phyloP scores from a whole-genome alignment of 345 rosid species.

The Durio zibethinus region DNA sequence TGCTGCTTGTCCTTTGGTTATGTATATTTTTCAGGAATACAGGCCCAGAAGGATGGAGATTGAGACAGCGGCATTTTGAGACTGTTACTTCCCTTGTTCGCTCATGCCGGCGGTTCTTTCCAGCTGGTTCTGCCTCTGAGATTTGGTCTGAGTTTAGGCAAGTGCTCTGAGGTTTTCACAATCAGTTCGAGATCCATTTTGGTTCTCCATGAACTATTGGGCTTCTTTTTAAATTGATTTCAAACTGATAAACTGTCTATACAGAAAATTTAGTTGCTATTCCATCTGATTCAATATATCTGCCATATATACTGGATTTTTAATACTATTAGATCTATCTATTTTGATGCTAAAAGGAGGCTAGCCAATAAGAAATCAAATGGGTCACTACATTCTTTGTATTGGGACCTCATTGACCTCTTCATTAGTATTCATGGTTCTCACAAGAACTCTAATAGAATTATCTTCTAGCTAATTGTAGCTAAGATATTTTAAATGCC shows the following conservation, averaged over 20 bases:
- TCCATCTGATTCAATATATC: background rate
- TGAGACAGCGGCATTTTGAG: slow-evolving; percentile 91
- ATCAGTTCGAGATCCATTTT: background rate
- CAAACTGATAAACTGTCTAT: background rate
- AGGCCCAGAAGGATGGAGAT: slow-evolving; percentile 97
- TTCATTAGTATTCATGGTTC: background rate
- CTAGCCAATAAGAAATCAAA: slow-evolving; percentile 3
- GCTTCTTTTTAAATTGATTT: background rate
- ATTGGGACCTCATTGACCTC: background rate
- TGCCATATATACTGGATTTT: background rate
- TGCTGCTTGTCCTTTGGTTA: slow-evolving; percentile 13
- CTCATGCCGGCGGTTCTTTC: slow-evolving; percentile 84
- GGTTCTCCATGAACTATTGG: background rate
- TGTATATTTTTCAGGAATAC: slow-evolving; percentile 53
- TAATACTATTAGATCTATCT: background rate
- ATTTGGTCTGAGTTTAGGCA: slow-evolving; percentile 96
- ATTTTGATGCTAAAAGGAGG: background rate
- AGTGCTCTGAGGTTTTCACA: slow-evolving; percentile 26
- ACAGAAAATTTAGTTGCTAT: background rate
- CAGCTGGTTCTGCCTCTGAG: slow-evolving; percentile 80
- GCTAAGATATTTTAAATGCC: background rate
- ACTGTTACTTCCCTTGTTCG: slow-evolving; percentile 81
- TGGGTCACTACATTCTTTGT: background rate
- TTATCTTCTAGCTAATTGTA: slow-evolving; percentile 3
- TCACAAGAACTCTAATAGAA: background rate